Conservation (phyloP, 1,284 basidiomycete genomes). For the Ganoderma sinense region DNA sequence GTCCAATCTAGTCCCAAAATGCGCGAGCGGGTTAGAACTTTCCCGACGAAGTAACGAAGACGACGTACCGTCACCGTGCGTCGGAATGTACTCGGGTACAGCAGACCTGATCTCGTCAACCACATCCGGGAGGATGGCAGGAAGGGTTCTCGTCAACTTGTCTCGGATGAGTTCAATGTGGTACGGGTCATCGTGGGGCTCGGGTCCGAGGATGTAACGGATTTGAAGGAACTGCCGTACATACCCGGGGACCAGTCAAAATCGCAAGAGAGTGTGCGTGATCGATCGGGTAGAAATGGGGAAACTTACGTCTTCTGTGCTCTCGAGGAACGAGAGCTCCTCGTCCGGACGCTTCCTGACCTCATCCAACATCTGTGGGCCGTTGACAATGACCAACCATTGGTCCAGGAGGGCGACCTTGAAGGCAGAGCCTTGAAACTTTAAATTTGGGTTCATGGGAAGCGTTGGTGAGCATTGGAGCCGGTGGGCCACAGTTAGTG, state of each 20-base stretch:
- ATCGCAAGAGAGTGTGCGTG: background rate
- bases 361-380: conserved; percentile 15
- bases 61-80: conserved; percentile 14
- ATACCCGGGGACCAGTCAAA: background rate
- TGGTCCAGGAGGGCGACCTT: conserved; percentile 45
- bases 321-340: conserved; percentile 32
- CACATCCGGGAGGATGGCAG: conserved; percentile 26
- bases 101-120: conserved; percentile 37
- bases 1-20: conserved; percentile 13
- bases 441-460: conserved; percentile 19
- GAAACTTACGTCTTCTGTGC: conserved; percentile 17
- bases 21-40: conserved; percentile 10
- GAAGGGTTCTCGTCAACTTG: conserved; percentile 34
- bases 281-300: background rate
- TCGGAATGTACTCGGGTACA: conserved; percentile 29
- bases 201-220: conserved; percentile 30
- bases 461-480: background rate
- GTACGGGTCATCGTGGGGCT: conserved; percentile 32
- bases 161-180: conserved; percentile 37
- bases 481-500: background rate
- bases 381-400: conserved; percentile 38
- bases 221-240: conserved; percentile 32
- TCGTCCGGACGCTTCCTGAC: conserved; percentile 26
- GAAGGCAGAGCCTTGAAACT: conserved; percentile 37
- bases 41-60: background rate